Evolutionary conservation across 1,284 basidiomycete species (phyloP), one percentile per base, ranked within the genome.

Genomic region (Schizopora paradoxa): DNA sequence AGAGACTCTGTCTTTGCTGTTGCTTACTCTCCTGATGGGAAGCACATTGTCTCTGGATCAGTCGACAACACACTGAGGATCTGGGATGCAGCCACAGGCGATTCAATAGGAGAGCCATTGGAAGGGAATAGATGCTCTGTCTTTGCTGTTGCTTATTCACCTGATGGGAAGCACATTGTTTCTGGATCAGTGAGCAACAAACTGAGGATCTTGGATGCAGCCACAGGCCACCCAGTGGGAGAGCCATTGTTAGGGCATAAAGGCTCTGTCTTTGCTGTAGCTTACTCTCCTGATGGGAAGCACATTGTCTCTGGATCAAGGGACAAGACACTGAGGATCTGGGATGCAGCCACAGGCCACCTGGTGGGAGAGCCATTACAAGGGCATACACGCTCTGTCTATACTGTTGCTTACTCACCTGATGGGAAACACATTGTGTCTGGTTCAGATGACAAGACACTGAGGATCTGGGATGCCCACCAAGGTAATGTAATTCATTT

Each of bases 171-270:
- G n/a, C 28, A 19, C 11, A 38, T 56, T 28, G 51, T 50, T 2
- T 54, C 54, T 32, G 41, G 55, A 6, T 52, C 55, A 31, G 10
- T 23, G 6, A 43, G 51, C 22, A 32, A 29, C 4, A 28, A 33
- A 7, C 45, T 56, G n/a, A n/a, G 32, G 7, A 46, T 53, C 6
- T 57, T 54, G 56, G 49, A 56, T 49, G 37, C 45, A 23, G 36
- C 22, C 10, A 46, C 45, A 11, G 48, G 50, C 11, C 16, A 36
- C 14, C 25, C 29, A 4, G 21, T 45, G 6, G 26, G 38, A 1
- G 31, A 48, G 33, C 47, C 49, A 14, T 29, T 49, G 3, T n/a
- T 19, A 23, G 51, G 52, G 1, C 55, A 57, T 26, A 45, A 36
- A 14, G 38, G 23, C 8, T 23, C 2, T 1, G 51, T 57, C 5